Evolutionary conservation across 2,329 filamentous ascomycete species (phyloP).

Genomic region (Emmonsiellopsis sp.): DNA sequence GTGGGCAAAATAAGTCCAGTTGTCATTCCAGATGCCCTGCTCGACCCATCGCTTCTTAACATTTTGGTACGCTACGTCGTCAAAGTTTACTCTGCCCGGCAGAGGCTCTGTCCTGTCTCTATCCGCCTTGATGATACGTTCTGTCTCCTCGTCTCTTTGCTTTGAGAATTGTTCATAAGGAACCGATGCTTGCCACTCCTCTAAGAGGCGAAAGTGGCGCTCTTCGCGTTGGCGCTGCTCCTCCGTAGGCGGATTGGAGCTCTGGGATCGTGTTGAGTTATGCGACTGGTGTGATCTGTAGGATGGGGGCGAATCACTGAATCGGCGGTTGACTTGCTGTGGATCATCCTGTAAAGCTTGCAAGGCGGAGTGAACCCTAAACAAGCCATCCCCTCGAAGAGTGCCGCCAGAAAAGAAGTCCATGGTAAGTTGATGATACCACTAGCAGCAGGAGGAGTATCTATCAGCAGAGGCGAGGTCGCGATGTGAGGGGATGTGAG

Average conservation of each 20-base stretch:
- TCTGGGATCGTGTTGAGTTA: not conserved
- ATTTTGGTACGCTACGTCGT: slow-evolving; percentile 8
- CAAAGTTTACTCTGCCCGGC: not conserved
- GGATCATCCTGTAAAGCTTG: not conserved
- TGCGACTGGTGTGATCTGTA: not conserved
- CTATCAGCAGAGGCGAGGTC: too few relatives aligned
- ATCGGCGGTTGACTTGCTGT: not conserved
- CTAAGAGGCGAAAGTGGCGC: not conserved
- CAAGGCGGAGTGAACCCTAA: not conserved
- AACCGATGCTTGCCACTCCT: not conserved
- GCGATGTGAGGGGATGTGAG: too few relatives aligned
- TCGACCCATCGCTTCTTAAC: slow-evolving; percentile 19
- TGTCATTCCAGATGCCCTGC: slow-evolving; percentile 18
- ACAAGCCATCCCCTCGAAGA: too few relatives aligned
- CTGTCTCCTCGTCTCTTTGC: not conserved
- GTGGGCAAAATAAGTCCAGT: slow-evolving; percentile 2
- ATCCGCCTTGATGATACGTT: not conserved
- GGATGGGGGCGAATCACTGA: not conserved
- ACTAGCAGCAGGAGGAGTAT: too few relatives aligned
- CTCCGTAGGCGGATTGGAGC: not conserved
- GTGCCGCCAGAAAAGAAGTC: too few relatives aligned
- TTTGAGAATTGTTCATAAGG: not conserved
- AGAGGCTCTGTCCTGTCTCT: not conserved
- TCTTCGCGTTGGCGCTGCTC: not conserved
- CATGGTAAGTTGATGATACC: too few relatives aligned